Evolutionary conservation across 2,329 filamentous ascomycete genomes (phyloP).

Genomic region (Zymoseptoria crescenta): DNA sequence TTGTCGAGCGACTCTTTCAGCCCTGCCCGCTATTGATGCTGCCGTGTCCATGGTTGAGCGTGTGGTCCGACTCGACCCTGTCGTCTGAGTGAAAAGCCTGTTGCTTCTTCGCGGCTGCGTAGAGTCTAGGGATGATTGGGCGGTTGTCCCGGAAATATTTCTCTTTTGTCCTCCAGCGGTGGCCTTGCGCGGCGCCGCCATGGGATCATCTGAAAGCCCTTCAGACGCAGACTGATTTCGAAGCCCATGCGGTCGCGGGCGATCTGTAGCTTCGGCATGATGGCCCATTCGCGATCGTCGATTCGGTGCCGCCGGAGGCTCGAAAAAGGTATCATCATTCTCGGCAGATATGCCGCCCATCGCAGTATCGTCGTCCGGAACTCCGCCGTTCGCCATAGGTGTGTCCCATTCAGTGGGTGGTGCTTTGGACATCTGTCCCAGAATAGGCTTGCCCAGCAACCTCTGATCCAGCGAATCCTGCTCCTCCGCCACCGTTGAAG

Average conservation of each 20-base stretch:
- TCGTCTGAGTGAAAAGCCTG: conserved; percentile 53
- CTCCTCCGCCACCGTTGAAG: conserved; percentile 26
- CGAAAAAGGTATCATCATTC: conserved; percentile 24
- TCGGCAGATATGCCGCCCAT: conserved; percentile 24
- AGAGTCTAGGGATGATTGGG: conserved; percentile 28
- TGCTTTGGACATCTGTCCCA: conserved; percentile 17
- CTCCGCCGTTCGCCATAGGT: conserved; percentile 37
- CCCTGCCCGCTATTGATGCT: conserved; percentile 51
- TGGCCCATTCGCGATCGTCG: conserved; percentile 29
- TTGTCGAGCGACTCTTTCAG: conserved; percentile 34
- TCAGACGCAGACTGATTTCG: conserved; percentile 36
- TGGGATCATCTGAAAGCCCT: conserved; percentile 26
- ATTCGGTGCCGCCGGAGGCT: conserved; percentile 37
- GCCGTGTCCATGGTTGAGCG: conserved; percentile 48
- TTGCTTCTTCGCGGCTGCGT: conserved; percentile 41
- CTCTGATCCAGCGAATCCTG: conserved; percentile 30
- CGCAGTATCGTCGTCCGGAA: conserved; percentile 35
- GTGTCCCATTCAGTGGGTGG: conserved; percentile 35
- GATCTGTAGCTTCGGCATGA: conserved; percentile 21
- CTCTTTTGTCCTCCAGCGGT: conserved; percentile 60
- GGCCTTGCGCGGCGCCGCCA: conserved; percentile 24
- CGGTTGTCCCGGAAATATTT: conserved; percentile 65
- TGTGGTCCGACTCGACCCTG: conserved; percentile 56
- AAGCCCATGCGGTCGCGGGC: conserved; percentile 30
- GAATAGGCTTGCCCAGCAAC: conserved; percentile 36